phyloP scores from a whole-genome alignment of 208 protist species.

The Naegleria lovaniensis region DNA sequence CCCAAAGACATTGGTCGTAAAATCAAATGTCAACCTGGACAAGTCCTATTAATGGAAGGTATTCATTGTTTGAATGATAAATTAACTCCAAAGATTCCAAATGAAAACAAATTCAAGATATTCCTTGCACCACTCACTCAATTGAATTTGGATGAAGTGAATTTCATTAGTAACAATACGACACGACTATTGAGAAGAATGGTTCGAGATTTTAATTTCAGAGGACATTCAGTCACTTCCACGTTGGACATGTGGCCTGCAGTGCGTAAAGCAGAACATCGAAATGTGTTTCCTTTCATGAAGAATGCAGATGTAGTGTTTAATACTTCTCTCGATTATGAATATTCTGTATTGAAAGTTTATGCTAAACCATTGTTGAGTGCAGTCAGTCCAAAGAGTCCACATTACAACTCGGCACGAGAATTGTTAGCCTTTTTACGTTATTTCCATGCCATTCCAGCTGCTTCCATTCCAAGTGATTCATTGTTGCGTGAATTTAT shows the following conservation, averaged over 20 bases:
- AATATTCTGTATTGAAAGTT: constrained; percentile 40
- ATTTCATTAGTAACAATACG: constrained; percentile 33
- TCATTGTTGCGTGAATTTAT: constrained; percentile 6
- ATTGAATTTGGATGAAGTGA: constrained; percentile 52
- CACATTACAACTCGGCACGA: background rate
- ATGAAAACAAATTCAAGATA: constrained; percentile 46
- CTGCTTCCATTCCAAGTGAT: background rate
- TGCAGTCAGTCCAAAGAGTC: background rate
- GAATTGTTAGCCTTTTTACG: constrained; percentile 2
- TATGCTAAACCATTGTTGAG: constrained; percentile 40
- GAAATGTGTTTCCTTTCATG: constrained; percentile 45
- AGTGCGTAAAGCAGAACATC: constrained; percentile 43
- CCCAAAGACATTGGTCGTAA: background rate
- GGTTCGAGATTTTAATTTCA: constrained; percentile 46
- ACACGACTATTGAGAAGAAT: constrained; percentile 47
- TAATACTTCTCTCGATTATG: constrained; percentile 47
- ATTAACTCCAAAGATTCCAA: constrained; percentile 38
- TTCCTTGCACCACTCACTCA: constrained; percentile 52
- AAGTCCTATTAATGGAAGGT: constrained; percentile 52
- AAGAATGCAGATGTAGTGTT: constrained; percentile 41
- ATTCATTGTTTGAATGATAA: constrained; percentile 48
- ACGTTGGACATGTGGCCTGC: constrained; percentile 41
- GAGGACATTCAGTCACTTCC: constrained; percentile 33
- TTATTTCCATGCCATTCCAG: background rate
- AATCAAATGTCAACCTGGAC: constrained; percentile 32